These are phyloP conservation scores for Termitomyces sp. DNA, from an alignment of 768 basidiomycete genomes.

Conservation along the genomic window DNA sequence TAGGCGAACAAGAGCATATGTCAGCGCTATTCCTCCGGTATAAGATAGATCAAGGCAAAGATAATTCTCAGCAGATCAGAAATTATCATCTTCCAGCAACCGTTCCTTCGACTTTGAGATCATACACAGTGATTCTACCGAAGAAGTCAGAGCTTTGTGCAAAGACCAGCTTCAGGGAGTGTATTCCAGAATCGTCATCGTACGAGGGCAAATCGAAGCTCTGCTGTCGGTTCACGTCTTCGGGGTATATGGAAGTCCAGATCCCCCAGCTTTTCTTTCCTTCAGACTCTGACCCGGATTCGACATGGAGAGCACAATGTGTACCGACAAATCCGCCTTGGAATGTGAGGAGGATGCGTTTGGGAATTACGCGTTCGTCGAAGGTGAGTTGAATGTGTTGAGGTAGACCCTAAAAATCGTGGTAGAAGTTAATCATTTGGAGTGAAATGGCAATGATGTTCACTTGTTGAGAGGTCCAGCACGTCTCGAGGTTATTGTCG, in stretches of 20 bases:
- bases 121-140: constrained; percentile 14
- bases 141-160: constrained; percentile 6
- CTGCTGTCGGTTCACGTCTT: constrained; percentile 77
- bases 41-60: neutral
- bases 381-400: constrained; percentile 74
- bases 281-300: constrained; percentile 20
- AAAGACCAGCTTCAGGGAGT: constrained; percentile 62
- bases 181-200: constrained; percentile 28
- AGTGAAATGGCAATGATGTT: neutral
- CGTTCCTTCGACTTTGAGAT: constrained; percentile 11
- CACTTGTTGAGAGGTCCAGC: constrained; percentile 84
- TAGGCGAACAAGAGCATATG: neutral
- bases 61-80: neutral
- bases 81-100: constrained; percentile 1
- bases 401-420: constrained; percentile 58
- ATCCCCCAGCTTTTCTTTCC: constrained; percentile 42
- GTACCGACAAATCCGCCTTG: constrained; percentile 86
- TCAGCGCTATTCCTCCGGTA: neutral
- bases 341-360: constrained; percentile 60
- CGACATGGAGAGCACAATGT: constrained; percentile 48
- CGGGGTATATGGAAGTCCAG: constrained; percentile 62
- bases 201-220: constrained; percentile 48
- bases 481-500: constrained; percentile 73
- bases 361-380: constrained; percentile 48
- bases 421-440: neutral